Evolutionary conservation across 306 rosid species (phyloP).

Genomic region (Elaeagnus macrophylla): DNA sequence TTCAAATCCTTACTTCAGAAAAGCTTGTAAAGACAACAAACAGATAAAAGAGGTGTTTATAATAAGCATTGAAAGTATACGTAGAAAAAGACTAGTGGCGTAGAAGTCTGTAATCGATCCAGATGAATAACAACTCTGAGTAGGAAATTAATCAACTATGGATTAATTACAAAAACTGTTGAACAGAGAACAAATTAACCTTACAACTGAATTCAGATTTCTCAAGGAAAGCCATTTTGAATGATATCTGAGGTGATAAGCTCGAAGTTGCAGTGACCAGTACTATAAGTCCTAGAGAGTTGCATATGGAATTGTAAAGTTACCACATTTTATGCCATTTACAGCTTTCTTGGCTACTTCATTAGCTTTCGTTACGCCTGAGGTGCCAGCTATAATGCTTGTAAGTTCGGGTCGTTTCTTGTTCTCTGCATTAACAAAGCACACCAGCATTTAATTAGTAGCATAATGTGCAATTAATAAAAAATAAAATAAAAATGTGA

Average conservation of each 20-base stretch:
- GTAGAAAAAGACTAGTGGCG: too few species aligned
- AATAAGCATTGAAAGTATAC: too few species aligned
- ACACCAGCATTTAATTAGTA: conserved; percentile 15
- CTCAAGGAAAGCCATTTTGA: conserved; percentile 73
- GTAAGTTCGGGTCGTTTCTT: conserved; percentile 70
- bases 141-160: too few species aligned
- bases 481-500: conserved; percentile 4
- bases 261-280: conserved; percentile 72
- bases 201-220: too few species aligned
- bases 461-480: too few species aligned
- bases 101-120: too few species aligned
- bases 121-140: too few species aligned
- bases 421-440: conserved; percentile 55
- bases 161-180: too few species aligned
- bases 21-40: too few species aligned
- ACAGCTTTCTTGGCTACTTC: conserved; percentile 73
- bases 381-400: conserved; percentile 52
- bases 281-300: conserved; percentile 61
- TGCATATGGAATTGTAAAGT: conserved; percentile 65
- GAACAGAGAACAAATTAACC: too few species aligned
- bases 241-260: conserved; percentile 77
- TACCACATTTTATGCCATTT: conserved; percentile 64
- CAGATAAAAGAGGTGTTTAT: too few species aligned
- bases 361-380: conserved; percentile 70
- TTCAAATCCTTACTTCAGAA: too few species aligned